Evolutionary conservation across 2,329 filamentous ascomycete species (phyloP).

Genomic region (Diaporthe helianthi): DNA sequence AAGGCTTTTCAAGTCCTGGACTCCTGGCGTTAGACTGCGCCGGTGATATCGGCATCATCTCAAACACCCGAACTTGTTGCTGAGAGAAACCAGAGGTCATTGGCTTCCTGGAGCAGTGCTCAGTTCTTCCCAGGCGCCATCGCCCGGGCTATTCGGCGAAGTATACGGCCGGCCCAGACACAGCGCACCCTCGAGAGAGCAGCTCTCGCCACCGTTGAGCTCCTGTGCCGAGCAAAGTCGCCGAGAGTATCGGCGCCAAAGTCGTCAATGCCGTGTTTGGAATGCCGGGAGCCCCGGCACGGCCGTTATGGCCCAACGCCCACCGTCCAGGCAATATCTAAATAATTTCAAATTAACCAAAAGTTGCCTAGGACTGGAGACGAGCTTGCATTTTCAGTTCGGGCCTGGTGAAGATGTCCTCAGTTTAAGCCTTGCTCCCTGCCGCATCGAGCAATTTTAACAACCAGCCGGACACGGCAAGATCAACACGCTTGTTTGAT

Average conservation of each 20-base stretch:
- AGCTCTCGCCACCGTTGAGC: not conserved
- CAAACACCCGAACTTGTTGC: slow-evolving; percentile 19
- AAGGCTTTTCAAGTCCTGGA: not conserved
- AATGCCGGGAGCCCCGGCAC: not conserved
- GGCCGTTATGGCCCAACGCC: not conserved
- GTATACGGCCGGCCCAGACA: not conserved
- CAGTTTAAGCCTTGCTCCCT: not conserved
- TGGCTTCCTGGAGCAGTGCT: not conserved
- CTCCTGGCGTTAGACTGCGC: slow-evolving; percentile 9
- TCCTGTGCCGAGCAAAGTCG: not conserved
- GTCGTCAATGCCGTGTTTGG: not conserved
- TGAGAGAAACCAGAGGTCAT: not conserved
- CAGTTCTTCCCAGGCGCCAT: not conserved
- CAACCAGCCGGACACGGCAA: slow-evolving; percentile 3
- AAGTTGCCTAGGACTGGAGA: slow-evolving; percentile 2
- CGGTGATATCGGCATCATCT: slow-evolving; percentile 14
- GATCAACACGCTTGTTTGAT: slow-evolving; percentile 23
- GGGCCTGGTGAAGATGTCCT: not conserved
- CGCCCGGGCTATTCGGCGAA: not conserved
- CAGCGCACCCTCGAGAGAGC: not conserved
- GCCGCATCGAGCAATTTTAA: not conserved
- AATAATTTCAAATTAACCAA: not conserved
- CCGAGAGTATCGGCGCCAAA: not conserved
- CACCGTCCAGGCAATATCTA: not conserved
- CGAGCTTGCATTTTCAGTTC: not conserved